These are phyloP conservation scores for Vitis hybrid DNA, from an alignment of 177 flowering plant species.

Conservation along the genomic window DNA sequence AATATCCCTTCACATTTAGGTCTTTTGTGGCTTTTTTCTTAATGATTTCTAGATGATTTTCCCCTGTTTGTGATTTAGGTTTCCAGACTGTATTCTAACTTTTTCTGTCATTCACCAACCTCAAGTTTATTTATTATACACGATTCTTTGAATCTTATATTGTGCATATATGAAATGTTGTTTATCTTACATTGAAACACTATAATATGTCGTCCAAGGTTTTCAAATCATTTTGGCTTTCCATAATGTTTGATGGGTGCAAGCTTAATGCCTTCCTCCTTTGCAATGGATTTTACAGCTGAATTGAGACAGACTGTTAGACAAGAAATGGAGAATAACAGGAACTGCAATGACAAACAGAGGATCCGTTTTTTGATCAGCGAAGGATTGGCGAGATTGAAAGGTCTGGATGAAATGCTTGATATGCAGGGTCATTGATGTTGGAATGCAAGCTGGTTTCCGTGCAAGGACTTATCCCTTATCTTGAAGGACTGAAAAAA, in stretches of 20 bases:
- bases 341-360: slow-evolving; percentile 66
- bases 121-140: too few species aligned
- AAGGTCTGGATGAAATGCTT: slow-evolving; percentile 75
- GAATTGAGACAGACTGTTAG: slow-evolving; percentile 66
- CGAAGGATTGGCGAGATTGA: slow-evolving; percentile 73
- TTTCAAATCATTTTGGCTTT: too few species aligned
- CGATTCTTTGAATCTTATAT: too few species aligned
- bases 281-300: slow-evolving; percentile 35
- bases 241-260: not conserved
- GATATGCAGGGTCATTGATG: slow-evolving; percentile 75
- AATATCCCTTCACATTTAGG: too few species aligned
- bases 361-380: slow-evolving; percentile 73
- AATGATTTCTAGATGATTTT: too few species aligned
- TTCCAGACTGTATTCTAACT: too few species aligned
- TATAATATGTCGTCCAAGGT: too few species aligned
- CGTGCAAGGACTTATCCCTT: too few species aligned
- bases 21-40: too few species aligned
- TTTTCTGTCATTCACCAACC: too few species aligned
- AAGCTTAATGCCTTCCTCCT: not conserved
- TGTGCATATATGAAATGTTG: not conserved
- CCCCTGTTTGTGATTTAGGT: too few species aligned
- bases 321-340: slow-evolving; percentile 76
- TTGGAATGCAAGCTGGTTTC: not conserved
- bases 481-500: too few species aligned
- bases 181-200: not conserved